A percentile compares a stretch with the other conserved stretches of the same genome.
Evolutionary conservation across 2,329 filamentous ascomycete genomes (phyloP).

Genomic region (Penicillium sp.): DNA sequence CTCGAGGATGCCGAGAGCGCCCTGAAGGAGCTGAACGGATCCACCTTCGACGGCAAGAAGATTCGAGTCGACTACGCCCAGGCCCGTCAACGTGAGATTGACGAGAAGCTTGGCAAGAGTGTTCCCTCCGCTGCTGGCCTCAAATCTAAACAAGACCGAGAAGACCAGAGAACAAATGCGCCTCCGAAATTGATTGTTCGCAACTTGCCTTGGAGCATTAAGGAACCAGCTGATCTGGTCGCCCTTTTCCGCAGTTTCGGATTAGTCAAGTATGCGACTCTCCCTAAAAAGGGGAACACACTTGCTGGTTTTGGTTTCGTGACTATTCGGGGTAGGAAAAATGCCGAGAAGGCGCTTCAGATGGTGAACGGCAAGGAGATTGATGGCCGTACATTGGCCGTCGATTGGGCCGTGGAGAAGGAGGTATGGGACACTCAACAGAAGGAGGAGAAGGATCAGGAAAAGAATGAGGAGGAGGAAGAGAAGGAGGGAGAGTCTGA

Average conservation of each 20-base stretch:
- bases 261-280: slow-evolving; percentile 82
- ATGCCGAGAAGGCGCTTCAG: slow-evolving; percentile 85
- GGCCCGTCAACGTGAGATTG: slow-evolving; percentile 71
- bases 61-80: slow-evolving; percentile 87
- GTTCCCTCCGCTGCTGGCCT: slow-evolving; percentile 37
- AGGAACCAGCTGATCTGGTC: slow-evolving; percentile 76
- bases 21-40: slow-evolving; percentile 76
- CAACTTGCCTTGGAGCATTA: slow-evolving; percentile 95
- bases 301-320: slow-evolving; percentile 92
- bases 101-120: slow-evolving; percentile 48
- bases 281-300: slow-evolving; percentile 72
- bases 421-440: slow-evolving; percentile 72
- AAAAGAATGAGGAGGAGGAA: slow-evolving; percentile 25
- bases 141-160: slow-evolving; percentile 45
- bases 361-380: slow-evolving; percentile 86
- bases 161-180: slow-evolving; percentile 62
- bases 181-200: slow-evolving; percentile 81
- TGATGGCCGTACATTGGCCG: slow-evolving; percentile 83
- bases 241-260: slow-evolving; percentile 83
- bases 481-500: slow-evolving; percentile 52
- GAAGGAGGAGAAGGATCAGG: slow-evolving; percentile 30
- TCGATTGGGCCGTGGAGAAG: slow-evolving; percentile 97
- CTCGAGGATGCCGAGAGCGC: slow-evolving; percentile 84
- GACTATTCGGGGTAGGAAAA: slow-evolving; percentile 80
- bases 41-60: slow-evolving; percentile 74